Conservation (phyloP, 768 basidiomycete genomes). For the Rubroboletus satanas region DNA sequence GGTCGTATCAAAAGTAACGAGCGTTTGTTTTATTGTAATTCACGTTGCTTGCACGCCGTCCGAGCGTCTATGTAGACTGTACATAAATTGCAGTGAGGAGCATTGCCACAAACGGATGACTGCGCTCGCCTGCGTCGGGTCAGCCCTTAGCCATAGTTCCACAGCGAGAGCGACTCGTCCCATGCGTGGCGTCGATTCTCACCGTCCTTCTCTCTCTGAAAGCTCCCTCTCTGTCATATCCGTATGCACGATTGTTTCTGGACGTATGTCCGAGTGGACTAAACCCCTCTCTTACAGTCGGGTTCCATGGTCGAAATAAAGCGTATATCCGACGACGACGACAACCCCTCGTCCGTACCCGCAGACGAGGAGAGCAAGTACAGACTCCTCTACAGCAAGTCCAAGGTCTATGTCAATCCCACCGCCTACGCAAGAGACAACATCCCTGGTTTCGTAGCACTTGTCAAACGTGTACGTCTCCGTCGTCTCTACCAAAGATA, state of each 20-base stretch:
- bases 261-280: conserved; percentile 3
- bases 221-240: conserved; percentile 46
- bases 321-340: conserved; percentile 31
- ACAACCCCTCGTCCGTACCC: conserved; percentile 10
- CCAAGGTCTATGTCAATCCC: conserved; percentile 94
- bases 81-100: neutral
- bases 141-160: neutral
- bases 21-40: conserved; percentile 17
- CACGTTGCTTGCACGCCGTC: neutral
- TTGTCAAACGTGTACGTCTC: conserved; percentile 78
- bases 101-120: conserved; percentile 23
- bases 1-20: conserved; percentile 87
- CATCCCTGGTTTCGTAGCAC: conserved; percentile 86
- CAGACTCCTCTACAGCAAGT: conserved; percentile 83
- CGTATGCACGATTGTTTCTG: conserved; percentile 31
- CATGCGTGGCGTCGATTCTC: conserved; percentile 20
- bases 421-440: conserved; percentile 90
- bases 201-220: conserved; percentile 38
- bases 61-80: neutral
- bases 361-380: conserved; percentile 56
- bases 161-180: neutral
- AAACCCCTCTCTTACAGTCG: conserved; percentile 29
- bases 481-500: conserved; percentile 3
- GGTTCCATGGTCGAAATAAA: conserved; percentile 78
- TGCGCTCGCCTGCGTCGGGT: conserved; percentile 10